Conservation (phyloP, 495 filamentous ascomycete species). For the Baudoinia panamericana region DNA sequence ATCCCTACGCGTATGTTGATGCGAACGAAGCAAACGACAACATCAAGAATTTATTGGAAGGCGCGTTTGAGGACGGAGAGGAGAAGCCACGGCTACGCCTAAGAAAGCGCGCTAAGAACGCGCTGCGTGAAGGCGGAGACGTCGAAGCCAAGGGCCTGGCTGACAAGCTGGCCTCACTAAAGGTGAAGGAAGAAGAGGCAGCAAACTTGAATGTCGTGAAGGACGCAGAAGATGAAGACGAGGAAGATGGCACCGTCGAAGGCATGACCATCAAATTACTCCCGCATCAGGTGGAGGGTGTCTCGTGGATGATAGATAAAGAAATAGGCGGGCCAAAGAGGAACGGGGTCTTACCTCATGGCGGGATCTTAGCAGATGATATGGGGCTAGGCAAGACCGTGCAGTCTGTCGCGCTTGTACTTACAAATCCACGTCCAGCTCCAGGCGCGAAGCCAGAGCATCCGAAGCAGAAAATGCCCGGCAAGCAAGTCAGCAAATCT, state of each 20-base stretch:
- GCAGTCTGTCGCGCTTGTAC: conserved; percentile 67
- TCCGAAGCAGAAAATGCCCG: conserved; percentile 15
- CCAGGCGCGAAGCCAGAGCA: conserved; percentile 42
- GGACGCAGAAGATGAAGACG: conserved; percentile 47
- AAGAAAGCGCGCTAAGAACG: conserved; percentile 39
- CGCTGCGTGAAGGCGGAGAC: conserved; percentile 30
- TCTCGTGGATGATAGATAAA: conserved; percentile 84
- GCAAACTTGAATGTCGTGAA: conserved; percentile 28
- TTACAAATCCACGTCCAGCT: conserved; percentile 65
- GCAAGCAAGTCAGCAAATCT: conserved; percentile 45
- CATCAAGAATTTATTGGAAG: conserved; percentile 76
- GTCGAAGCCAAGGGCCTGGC: conserved; percentile 41
- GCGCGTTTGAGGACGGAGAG: conserved; percentile 73
- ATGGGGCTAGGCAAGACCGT: conserved; percentile 81
- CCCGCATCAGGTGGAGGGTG: conserved; percentile 84
- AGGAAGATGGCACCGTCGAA: conserved; percentile 60
- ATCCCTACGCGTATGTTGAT: conserved; percentile 61
- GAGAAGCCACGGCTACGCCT: conserved; percentile 42
- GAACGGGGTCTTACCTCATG: conserved; percentile 65
- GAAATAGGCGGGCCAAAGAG: conserved; percentile 68
- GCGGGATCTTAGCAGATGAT: conserved; percentile 77
- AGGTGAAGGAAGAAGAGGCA: conserved; percentile 32
- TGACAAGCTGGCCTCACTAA: conserved; percentile 46
- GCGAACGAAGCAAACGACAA: conserved; percentile 64
- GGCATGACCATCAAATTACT: conserved; percentile 77